These are phyloP conservation scores for Lactifluus piperatus DNA, from an alignment of 768 basidiomycete species.

Conservation along the genomic window DNA sequence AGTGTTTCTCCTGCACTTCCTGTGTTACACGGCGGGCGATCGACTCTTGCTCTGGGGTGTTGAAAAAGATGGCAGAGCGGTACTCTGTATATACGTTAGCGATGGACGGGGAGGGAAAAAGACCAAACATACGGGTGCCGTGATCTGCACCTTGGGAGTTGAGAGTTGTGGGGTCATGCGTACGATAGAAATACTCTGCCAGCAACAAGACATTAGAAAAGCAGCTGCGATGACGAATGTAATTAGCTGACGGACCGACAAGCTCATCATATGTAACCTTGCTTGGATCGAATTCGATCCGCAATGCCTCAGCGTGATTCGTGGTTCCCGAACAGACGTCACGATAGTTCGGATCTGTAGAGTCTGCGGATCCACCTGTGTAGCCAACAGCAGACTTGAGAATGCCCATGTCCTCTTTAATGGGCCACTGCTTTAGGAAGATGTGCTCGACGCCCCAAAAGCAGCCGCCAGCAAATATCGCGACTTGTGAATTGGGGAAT, in stretches of 20 bases:
- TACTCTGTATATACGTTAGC: conserved; percentile 49
- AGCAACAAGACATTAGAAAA: not conserved
- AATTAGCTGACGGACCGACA: conserved; percentile 51
- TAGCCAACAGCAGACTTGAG: conserved; percentile 71
- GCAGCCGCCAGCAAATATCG: conserved; percentile 55
- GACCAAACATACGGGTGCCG: conserved; percentile 60
- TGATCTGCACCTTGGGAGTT: conserved; percentile 71
- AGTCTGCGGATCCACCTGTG: conserved; percentile 56
- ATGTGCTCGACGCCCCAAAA: conserved; percentile 88
- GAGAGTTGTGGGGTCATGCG: conserved; percentile 83
- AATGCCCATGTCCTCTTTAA: conserved; percentile 62
- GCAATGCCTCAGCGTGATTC: conserved; percentile 81
- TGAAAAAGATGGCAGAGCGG: conserved; percentile 84
- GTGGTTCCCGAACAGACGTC: conserved; percentile 76
- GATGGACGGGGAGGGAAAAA: not conserved
- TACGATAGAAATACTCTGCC: conserved; percentile 88
- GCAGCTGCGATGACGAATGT: not conserved
- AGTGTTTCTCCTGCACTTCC: conserved; percentile 80
- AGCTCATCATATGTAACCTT: conserved; percentile 77
- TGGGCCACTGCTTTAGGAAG: conserved; percentile 71
- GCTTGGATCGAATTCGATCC: conserved; percentile 77
- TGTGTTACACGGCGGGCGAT: conserved; percentile 70
- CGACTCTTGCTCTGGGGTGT: conserved; percentile 59
- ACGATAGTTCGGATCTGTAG: conserved; percentile 54
- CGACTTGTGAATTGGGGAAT: conserved; percentile 27